phyloP scores from a whole-genome alignment of 768 basidiomycete species.

The Suillus alpinus region DNA sequence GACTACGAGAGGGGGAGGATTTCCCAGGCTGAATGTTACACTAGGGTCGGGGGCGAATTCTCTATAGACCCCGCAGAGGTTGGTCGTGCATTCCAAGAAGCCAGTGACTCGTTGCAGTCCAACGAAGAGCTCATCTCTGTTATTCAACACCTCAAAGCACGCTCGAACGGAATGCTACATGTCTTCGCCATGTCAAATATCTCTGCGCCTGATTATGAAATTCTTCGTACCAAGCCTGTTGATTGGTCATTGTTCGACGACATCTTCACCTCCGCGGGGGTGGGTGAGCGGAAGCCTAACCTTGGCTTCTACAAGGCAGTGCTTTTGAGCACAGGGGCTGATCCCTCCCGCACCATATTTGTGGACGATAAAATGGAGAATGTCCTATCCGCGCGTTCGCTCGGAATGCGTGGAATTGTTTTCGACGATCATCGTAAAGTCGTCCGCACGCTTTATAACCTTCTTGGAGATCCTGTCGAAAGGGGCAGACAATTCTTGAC shows the following conservation, averaged over 20 bases:
- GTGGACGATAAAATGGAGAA: slow-evolving; percentile 63
- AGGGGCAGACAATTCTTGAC: slow-evolving; percentile 43
- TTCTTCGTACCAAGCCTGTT: slow-evolving; percentile 42
- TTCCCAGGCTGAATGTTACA: slow-evolving; percentile 43
- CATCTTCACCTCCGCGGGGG: slow-evolving; percentile 50
- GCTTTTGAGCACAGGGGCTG: slow-evolving; percentile 39
- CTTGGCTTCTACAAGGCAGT: slow-evolving; percentile 53
- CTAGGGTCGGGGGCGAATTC: slow-evolving; percentile 39
- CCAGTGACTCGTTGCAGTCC: slow-evolving; percentile 45
- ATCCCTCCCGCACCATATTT: slow-evolving; percentile 49
- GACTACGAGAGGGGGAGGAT: slow-evolving; percentile 52
- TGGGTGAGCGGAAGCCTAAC: slow-evolving; percentile 55
- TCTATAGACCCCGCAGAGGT: slow-evolving; percentile 38
- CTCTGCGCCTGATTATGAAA: slow-evolving; percentile 47
- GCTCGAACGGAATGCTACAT: slow-evolving; percentile 31
- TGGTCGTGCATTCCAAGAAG: slow-evolving; percentile 42
- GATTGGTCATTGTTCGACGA: slow-evolving; percentile 49
- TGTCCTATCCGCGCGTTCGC: slow-evolving; percentile 52
- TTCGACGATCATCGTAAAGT: slow-evolving; percentile 43
- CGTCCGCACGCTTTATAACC: slow-evolving; percentile 43
- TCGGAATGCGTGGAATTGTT: slow-evolving; percentile 55
- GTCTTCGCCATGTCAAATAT: slow-evolving; percentile 64
- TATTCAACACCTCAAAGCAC: slow-evolving; percentile 43
- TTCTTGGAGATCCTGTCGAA: slow-evolving; percentile 44
- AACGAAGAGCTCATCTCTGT: slow-evolving; percentile 45